A percentile compares a stretch with the other conserved stretches of the same genome.
Evolutionary conservation across 116 monocot species (phyloP).

Genomic region (Iris pallida): DNA sequence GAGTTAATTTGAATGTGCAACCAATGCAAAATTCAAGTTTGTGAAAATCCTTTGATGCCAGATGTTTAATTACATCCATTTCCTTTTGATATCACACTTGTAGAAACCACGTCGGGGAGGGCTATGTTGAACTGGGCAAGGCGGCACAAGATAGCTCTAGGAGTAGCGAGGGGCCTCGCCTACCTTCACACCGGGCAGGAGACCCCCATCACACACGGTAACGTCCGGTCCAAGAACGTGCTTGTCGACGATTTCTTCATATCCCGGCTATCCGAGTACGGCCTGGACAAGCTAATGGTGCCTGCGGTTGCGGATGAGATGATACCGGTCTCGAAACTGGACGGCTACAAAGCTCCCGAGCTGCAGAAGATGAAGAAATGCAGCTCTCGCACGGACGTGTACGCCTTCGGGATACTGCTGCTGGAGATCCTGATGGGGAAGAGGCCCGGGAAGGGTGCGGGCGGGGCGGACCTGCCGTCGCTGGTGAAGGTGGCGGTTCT

Average conservation of each 20-base stretch:
- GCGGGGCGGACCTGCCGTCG: constrained; percentile 49
- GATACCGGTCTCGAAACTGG: constrained; percentile 39
- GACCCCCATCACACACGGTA: constrained; percentile 52
- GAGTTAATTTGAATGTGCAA: too few relatives aligned
- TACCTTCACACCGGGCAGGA: constrained; percentile 64
- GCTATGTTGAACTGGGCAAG: constrained; percentile 61
- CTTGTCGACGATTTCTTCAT: constrained; percentile 71
- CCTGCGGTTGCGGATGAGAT: constrained; percentile 73
- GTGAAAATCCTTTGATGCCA: too few relatives aligned
- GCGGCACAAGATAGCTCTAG: constrained; percentile 73
- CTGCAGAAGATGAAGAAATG: constrained; percentile 67
- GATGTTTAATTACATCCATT: background rate
- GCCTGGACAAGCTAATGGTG: constrained; percentile 58
- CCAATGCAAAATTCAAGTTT: too few relatives aligned
- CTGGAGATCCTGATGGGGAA: constrained; percentile 72
- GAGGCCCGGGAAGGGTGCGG: constrained; percentile 53
- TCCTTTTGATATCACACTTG: background rate
- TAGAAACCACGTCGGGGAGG: constrained; percentile 54
- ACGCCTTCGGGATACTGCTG: constrained; percentile 68
- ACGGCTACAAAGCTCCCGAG: constrained; percentile 83
- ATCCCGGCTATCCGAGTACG: constrained; percentile 55
- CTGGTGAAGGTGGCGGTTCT: constrained; percentile 80
- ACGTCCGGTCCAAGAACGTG: constrained; percentile 59
- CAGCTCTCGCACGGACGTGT: constrained; percentile 59
- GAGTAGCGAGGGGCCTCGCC: constrained; percentile 57